Percentiles rank a stretch among this genome's conserved stretches.
These are phyloP conservation scores for Gastrodia elata DNA, from an alignment of 106 monocot genomes.

Conservation along the genomic window DNA sequence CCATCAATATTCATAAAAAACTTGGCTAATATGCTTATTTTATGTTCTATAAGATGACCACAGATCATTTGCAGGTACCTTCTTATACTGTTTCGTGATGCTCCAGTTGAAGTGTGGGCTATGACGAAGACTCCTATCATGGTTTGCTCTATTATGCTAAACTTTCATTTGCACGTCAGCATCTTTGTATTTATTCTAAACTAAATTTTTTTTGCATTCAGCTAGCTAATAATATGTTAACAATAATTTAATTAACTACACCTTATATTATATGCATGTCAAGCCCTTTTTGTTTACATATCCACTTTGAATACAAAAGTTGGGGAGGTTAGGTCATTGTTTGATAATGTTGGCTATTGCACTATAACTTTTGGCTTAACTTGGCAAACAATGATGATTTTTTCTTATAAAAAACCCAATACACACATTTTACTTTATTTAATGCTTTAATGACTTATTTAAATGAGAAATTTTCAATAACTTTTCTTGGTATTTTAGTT, in stretches of 20 bases:
- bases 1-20: not conserved
- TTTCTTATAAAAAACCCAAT: not conserved
- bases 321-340: not conserved
- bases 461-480: too few species aligned
- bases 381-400: not conserved
- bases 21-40: not conserved
- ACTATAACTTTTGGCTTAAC: not conserved
- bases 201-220: not conserved
- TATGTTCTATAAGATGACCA: constrained; percentile 5
- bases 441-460: not conserved
- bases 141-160: constrained; percentile 36
- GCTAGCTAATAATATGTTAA: not conserved
- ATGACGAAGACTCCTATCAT: constrained; percentile 98
- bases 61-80: constrained; percentile 68
- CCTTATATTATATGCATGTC: not conserved
- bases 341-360: not conserved
- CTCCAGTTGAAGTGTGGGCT: constrained; percentile 99
- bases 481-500: too few species aligned
- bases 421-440: not conserved
- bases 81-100: constrained; percentile 95
- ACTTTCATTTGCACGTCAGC: not conserved
- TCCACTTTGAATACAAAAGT: not conserved
- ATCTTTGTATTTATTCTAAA: not conserved
- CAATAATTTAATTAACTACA: not conserved
- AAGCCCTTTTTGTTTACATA: not conserved